phyloP scores from a whole-genome alignment of 2,329 filamentous ascomycete species.

The Macrophomina phaseolina region DNA sequence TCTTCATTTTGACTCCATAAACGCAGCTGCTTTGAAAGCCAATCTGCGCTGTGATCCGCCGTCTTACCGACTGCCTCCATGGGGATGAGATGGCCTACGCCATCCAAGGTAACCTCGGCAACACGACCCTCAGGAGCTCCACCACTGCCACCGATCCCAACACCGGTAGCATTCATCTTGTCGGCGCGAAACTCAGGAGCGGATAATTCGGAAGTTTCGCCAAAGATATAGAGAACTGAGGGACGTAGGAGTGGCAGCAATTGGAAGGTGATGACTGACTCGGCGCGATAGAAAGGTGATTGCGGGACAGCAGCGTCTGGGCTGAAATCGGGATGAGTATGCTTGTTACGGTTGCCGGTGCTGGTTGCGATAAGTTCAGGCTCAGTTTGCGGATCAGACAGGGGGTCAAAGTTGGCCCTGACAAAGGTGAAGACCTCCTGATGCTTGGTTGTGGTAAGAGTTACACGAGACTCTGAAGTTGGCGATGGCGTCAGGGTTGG shows the following conservation, averaged over 20 bases:
- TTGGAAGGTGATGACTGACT: slow-evolving; percentile 62
- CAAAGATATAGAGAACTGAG: slow-evolving; percentile 72
- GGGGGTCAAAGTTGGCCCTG: slow-evolving; percentile 60
- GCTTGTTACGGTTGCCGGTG: slow-evolving; percentile 28
- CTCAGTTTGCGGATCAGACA: slow-evolving; percentile 6
- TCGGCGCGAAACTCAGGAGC: slow-evolving; percentile 55
- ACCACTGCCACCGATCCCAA: slow-evolving; percentile 70
- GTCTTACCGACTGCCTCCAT: slow-evolving; percentile 76
- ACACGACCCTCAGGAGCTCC: slow-evolving; percentile 70
- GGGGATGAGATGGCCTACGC: slow-evolving; percentile 78
- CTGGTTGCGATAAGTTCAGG: neutral
- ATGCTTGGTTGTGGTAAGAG: slow-evolving; percentile 81
- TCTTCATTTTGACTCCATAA: slow-evolving; percentile 31
- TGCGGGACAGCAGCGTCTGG: slow-evolving; percentile 39
- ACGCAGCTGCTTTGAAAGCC: slow-evolving; percentile 30
- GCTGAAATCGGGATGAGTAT: slow-evolving; percentile 35
- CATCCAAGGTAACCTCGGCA: slow-evolving; percentile 66
- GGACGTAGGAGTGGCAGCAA: slow-evolving; percentile 68
- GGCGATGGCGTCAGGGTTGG: slow-evolving; percentile 33
- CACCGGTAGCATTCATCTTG: slow-evolving; percentile 69
- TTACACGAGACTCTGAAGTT: slow-evolving; percentile 55
- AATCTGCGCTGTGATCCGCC: slow-evolving; percentile 55
- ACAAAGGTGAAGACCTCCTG: slow-evolving; percentile 85
- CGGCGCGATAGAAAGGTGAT: slow-evolving; percentile 69
- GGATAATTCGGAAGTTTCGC: slow-evolving; percentile 64